Conservation (phyloP, 2,329 filamentous ascomycete species). For the Phaeosphaeria sp. region DNA sequence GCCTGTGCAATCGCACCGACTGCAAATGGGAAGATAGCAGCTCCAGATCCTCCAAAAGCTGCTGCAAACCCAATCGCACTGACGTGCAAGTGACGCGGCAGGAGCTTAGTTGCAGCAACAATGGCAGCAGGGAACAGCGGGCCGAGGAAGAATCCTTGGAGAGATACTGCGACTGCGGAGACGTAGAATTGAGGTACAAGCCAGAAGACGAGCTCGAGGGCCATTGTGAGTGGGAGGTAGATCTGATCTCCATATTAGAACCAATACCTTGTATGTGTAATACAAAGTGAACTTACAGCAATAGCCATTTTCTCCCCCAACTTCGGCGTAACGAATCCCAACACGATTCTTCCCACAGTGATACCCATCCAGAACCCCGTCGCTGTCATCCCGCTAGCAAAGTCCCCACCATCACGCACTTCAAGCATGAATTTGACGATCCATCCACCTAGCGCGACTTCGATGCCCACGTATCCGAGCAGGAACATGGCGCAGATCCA, state of each 20-base stretch:
- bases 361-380: constrained; percentile 87
- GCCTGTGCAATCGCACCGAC: constrained; percentile 72
- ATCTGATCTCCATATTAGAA: constrained; percentile 45
- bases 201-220: constrained; percentile 77
- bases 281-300: constrained; percentile 36
- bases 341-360: constrained; percentile 72
- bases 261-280: too few relatives aligned
- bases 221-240: constrained; percentile 71
- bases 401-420: constrained; percentile 71
- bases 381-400: constrained; percentile 75
- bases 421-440: constrained; percentile 84
- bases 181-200: constrained; percentile 78
- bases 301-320: constrained; percentile 72
- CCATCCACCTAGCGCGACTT: constrained; percentile 80
- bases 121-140: constrained; percentile 80
- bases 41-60: constrained; percentile 77
- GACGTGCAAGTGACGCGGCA: constrained; percentile 77
- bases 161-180: constrained; percentile 71
- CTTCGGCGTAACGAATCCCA: constrained; percentile 78
- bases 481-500: constrained; percentile 79
- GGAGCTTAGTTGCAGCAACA: constrained; percentile 74
- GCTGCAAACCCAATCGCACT: constrained; percentile 81
- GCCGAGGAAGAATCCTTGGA: constrained; percentile 81
- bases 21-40: constrained; percentile 69
- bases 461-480: constrained; percentile 78